Evolutionary conservation across 1,284 basidiomycete genomes (phyloP).

Genomic region (Microbotryum saponariae): DNA sequence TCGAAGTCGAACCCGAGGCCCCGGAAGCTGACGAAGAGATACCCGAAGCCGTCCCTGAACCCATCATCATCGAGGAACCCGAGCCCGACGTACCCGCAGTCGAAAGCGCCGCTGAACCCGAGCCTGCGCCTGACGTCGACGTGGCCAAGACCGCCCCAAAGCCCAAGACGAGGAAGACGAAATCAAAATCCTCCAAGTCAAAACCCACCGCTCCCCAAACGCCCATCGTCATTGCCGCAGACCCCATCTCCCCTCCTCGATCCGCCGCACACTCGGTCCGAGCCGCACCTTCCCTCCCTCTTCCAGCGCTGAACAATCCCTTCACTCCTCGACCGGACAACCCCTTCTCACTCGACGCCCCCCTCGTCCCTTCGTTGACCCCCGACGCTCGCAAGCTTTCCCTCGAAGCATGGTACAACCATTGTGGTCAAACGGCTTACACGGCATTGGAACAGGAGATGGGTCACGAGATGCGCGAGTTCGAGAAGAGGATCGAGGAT

Average conservation of each 20-base stretch:
- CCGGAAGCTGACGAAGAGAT: background rate
- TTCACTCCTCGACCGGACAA: slow-evolving; percentile 4
- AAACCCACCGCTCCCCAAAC: background rate
- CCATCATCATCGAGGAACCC: slow-evolving; percentile 1
- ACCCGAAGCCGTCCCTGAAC: background rate
- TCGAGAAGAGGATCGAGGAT: slow-evolving; percentile 5
- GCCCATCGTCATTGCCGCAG: background rate
- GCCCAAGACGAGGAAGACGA: background rate
- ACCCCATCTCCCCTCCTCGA: background rate
- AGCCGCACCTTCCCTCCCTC: background rate
- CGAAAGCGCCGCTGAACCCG: slow-evolving; percentile 13
- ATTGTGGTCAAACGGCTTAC: background rate
- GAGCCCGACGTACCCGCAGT: slow-evolving; percentile 13
- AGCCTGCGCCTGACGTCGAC: slow-evolving; percentile 1
- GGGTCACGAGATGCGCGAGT: background rate
- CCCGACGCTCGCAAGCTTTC: slow-evolving; percentile 3
- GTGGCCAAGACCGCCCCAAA: background rate
- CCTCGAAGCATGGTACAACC: slow-evolving; percentile 12
- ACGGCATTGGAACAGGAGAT: background rate
- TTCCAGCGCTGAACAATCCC: background rate
- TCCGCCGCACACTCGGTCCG: background rate
- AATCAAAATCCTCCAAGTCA: background rate
- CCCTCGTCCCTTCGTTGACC: slow-evolving; percentile 7
- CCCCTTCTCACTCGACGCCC: background rate
- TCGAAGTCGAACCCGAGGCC: background rate